Evolutionary conservation across 257 asterid genomes (phyloP).

Genomic region (Verbena officinalis): DNA sequence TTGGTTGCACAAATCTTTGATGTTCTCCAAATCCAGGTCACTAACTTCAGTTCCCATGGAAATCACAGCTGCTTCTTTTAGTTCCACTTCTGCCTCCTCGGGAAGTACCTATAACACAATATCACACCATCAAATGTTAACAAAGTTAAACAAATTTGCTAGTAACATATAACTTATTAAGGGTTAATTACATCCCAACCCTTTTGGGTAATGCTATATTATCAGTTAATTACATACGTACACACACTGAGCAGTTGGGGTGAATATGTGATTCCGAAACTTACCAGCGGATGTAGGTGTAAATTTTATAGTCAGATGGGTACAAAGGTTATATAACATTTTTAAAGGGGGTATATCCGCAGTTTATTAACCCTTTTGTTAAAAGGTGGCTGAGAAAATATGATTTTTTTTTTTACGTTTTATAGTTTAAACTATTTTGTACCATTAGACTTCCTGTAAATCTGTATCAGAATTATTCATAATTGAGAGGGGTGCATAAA

Average conservation of each 20-base stretch:
- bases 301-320: no score
- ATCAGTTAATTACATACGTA: no score
- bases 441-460: not conserved
- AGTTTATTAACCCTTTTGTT: no score
- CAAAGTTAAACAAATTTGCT: not conserved
- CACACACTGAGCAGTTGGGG: no score
- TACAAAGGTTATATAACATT: no score
- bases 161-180: not conserved
- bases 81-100: conserved; percentile 81
- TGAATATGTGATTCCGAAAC: no score
- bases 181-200: not conserved
- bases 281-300: no score
- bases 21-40: conserved; percentile 81
- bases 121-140: not conserved
- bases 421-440: not conserved
- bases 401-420: no score
- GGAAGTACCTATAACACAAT: conserved; percentile 52
- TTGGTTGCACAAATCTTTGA: conserved; percentile 84
- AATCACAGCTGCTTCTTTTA: conserved; percentile 80
- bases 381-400: no score
- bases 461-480: not conserved
- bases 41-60: conserved; percentile 98
- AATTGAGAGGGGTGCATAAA: not conserved
- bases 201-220: no score
- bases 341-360: no score